Base-by-base conservation (phyloP, 345 rosid species). In the Euphorbia lathyris region DNA sequence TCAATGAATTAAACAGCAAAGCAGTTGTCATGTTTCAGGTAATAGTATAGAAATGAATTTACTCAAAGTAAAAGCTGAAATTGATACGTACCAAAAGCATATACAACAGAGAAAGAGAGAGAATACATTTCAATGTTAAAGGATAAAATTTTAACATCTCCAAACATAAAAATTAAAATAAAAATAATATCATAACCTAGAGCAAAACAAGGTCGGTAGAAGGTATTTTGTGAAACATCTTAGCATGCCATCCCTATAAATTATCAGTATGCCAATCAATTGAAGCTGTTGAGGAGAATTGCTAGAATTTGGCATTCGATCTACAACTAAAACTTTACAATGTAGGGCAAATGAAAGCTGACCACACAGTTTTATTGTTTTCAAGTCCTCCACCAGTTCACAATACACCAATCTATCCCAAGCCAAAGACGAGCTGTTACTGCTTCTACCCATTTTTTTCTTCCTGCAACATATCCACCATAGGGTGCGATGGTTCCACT, bases 401-500 rank as follows among this genome's bases (percentile, higher is more conserved):
- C 68, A 76, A 82, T 45, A 74, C 97, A 0, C 92, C 97, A 85
- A 63, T 85, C 92, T 57, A 79, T 60, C 53, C 92, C 92, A 68
- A 85, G 85, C 56, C 92, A 87, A 59, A 85, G 87, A 76, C 86
- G 86, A 72, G 89, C 86, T 9, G 88, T 86, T 26, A 89, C 88
- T 59, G 88, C 85, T 47, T 73, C 85, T 62, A 85, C 92, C 86
- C 85, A 82, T 70, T 76, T 72, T 60, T 66, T 67, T 40, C 62
- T 82, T 53, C 89, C 92, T 0, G 88, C 87, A 70, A 87, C 83
- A 73, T 87, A 87, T 68, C 89, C 88, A 70, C 86, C 89, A 65
- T 89, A 85, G 7, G 89, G 92, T 65, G 92, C 92, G 45, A 85
- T 78, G n/a, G 89, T 87, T 76, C 92, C 92, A 25, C 92, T 87